phyloP scores from a whole-genome alignment of 2,329 filamentous ascomycete genomes.

The Microcyclospora tardicrescens region DNA sequence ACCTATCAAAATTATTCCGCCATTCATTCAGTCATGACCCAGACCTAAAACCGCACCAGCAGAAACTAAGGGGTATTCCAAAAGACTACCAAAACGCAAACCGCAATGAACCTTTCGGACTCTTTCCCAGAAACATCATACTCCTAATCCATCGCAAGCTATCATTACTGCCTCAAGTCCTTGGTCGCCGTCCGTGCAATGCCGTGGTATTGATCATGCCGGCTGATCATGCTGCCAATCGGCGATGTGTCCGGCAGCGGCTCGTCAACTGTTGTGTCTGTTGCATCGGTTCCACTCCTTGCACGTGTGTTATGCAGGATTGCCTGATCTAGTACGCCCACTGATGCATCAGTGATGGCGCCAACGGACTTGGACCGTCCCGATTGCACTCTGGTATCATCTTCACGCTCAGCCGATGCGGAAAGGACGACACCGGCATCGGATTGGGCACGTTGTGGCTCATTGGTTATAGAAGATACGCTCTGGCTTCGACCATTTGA shows the following conservation, averaged over 20 bases:
- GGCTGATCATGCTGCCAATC: slow-evolving; percentile 24
- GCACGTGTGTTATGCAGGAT: slow-evolving; percentile 10
- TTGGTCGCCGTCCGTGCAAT: slow-evolving; percentile 24
- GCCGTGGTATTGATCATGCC: slow-evolving; percentile 32
- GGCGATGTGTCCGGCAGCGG: slow-evolving; percentile 19
- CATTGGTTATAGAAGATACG: slow-evolving; percentile 6
- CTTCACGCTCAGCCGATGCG: slow-evolving; percentile 10
- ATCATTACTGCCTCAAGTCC: slow-evolving; percentile 21
- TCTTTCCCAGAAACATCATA: no score
- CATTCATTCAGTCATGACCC: no score
- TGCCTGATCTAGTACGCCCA: slow-evolving; percentile 6
- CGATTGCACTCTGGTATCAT: slow-evolving; percentile 7
- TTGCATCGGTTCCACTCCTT: slow-evolving; percentile 17
- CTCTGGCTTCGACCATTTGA: slow-evolving; percentile 2
- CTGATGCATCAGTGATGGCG: slow-evolving; percentile 4
- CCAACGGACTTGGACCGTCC: slow-evolving; percentile 11
- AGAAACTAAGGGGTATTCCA: no score
- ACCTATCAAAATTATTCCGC: no score
- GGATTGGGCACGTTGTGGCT: slow-evolving; percentile 17
- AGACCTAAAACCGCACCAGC: no score
- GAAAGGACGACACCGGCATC: slow-evolving; percentile 9
- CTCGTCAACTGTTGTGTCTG: slow-evolving; percentile 9
- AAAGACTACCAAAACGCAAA: no score
- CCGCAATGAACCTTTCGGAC: no score
- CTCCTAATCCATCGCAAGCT: neutral